Evolutionary conservation across 768 basidiomycete species (phyloP).

Genomic region (Tephrocybe sp.): DNA sequence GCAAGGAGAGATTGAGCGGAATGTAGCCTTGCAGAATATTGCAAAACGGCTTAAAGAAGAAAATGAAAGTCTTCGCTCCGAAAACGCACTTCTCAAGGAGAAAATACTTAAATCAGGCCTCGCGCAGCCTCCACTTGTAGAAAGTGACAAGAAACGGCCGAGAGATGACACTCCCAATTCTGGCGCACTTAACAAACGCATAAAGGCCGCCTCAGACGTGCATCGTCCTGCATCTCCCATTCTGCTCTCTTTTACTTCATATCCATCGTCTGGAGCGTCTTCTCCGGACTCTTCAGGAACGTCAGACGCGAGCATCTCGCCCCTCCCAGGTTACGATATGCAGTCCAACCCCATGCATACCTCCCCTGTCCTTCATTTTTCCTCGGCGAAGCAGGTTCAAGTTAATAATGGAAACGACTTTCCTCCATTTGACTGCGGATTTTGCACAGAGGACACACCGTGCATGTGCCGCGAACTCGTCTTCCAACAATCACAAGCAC

Average conservation of each 20-base stretch:
- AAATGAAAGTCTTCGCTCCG: conserved; percentile 70
- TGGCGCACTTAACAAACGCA: conserved; percentile 36
- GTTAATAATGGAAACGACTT: conserved; percentile 32
- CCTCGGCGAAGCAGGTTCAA: conserved; percentile 24
- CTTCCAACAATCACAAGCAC: conserved; percentile 38
- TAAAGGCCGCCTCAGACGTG: conserved; percentile 25
- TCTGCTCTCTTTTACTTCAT: conserved; percentile 36
- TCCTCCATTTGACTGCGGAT: conserved; percentile 64
- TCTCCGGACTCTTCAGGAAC: conserved; percentile 45
- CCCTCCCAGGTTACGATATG: conserved; percentile 29
- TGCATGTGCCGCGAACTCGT: conserved; percentile 80
- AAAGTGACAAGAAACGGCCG: conserved; percentile 56
- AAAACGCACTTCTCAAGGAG: conserved; percentile 63
- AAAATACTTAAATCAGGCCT: conserved; percentile 43
- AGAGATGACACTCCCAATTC: conserved; percentile 49
- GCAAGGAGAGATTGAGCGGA: conserved; percentile 88
- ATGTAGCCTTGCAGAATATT: conserved; percentile 78
- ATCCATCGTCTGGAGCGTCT: conserved; percentile 51
- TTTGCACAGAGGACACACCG: conserved; percentile 67
- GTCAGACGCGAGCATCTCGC: conserved; percentile 33
- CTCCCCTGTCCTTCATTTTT: conserved; percentile 32
- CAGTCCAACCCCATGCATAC: conserved; percentile 26
- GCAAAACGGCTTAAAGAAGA: conserved; percentile 87
- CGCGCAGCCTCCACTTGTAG: conserved; percentile 26
- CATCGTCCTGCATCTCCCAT: conserved; percentile 29